Evolutionary conservation across 2,329 filamentous ascomycete species (phyloP).

Genomic region (Paraphoma chrysanthemicola): DNA sequence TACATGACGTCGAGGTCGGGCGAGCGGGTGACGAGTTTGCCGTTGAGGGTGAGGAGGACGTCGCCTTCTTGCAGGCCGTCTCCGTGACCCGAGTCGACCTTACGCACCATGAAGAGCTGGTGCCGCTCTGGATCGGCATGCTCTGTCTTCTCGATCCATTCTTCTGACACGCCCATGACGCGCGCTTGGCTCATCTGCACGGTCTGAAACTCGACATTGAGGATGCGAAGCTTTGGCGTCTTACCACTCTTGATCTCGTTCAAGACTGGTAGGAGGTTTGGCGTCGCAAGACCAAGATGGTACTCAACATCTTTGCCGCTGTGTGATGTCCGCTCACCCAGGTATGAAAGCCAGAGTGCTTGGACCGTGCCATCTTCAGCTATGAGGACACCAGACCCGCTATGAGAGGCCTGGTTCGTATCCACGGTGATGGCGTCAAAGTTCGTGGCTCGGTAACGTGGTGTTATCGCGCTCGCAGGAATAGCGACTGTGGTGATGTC

Average conservation of each 20-base stretch:
- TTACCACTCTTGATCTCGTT: slow-evolving; percentile 81
- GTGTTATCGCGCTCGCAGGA: slow-evolving; percentile 88
- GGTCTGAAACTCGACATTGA: slow-evolving; percentile 92
- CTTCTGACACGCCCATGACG: slow-evolving; percentile 95
- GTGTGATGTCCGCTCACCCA: slow-evolving; percentile 83
- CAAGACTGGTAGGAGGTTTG: slow-evolving; percentile 87
- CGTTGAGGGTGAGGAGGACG: slow-evolving; percentile 89
- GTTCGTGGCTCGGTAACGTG: slow-evolving; percentile 92
- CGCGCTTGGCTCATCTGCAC: slow-evolving; percentile 97
- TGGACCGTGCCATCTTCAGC: slow-evolving; percentile 91
- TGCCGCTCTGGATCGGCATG: slow-evolving; percentile 89
- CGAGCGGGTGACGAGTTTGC: slow-evolving; percentile 89
- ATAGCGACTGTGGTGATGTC: slow-evolving; percentile 98
- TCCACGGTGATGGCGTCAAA: slow-evolving; percentile 97
- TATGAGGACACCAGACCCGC: slow-evolving; percentile 91
- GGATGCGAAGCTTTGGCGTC: slow-evolving; percentile 82
- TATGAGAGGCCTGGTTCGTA: slow-evolving; percentile 87
- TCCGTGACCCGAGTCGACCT: slow-evolving; percentile 73
- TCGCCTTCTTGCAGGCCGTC: slow-evolving; percentile 84
- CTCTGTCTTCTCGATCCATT: slow-evolving; percentile 93
- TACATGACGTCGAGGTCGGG: slow-evolving; percentile 98
- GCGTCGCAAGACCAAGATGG: slow-evolving; percentile 88
- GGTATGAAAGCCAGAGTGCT: slow-evolving; percentile 94
- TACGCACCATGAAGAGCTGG: slow-evolving; percentile 98
- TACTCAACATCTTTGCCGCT: slow-evolving; percentile 93